Conservation (phyloP, 202 grass and related monocot species). For the Bolboschoenoplectus hybrid region DNA sequence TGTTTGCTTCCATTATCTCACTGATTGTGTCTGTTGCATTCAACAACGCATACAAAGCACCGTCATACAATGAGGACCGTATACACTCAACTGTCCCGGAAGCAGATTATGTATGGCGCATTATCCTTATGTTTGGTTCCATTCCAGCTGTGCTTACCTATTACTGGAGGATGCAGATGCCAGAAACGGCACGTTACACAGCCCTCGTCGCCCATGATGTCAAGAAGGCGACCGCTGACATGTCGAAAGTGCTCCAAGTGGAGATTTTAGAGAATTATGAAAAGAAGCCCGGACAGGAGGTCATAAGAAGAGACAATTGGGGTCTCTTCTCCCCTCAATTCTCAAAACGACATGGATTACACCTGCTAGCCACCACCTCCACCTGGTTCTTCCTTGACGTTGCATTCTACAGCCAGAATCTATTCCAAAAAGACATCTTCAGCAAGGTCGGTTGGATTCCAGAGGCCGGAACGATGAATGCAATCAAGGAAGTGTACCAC, state of each 20-base stretch:
- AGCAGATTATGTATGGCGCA: slow-evolving; percentile 41
- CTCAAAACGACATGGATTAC: slow-evolving; percentile 59
- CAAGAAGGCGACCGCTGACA: slow-evolving; percentile 37
- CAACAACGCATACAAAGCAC: background rate
- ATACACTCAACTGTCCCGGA: slow-evolving; percentile 10
- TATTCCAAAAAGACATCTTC: slow-evolving; percentile 89
- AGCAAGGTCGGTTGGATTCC: slow-evolving; percentile 65
- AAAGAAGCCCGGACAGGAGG: background rate
- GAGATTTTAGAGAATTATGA: slow-evolving; percentile 35
- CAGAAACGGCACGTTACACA: slow-evolving; percentile 41
- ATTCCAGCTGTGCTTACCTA: slow-evolving; percentile 37
- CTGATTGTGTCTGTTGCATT: slow-evolving; percentile 35
- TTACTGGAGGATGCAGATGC: slow-evolving; percentile 47
- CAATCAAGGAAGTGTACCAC: slow-evolving; percentile 60
- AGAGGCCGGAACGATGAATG: slow-evolving; percentile 58
- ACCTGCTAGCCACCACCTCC: slow-evolving; percentile 59
- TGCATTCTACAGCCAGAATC: slow-evolving; percentile 92
- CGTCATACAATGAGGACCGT: slow-evolving; percentile 21
- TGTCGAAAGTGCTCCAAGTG: slow-evolving; percentile 38
- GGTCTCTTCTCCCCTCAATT: slow-evolving; percentile 74
- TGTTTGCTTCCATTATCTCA: slow-evolving; percentile 38
- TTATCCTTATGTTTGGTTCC: slow-evolving; percentile 41
- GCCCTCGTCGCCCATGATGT: slow-evolving; percentile 35
- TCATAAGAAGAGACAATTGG: slow-evolving; percentile 35
- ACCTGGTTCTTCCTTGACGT: slow-evolving; percentile 80